phyloP scores from a whole-genome alignment of 1,139 yeast genomes.

The Yamadazyma songkhlaensis region DNA sequence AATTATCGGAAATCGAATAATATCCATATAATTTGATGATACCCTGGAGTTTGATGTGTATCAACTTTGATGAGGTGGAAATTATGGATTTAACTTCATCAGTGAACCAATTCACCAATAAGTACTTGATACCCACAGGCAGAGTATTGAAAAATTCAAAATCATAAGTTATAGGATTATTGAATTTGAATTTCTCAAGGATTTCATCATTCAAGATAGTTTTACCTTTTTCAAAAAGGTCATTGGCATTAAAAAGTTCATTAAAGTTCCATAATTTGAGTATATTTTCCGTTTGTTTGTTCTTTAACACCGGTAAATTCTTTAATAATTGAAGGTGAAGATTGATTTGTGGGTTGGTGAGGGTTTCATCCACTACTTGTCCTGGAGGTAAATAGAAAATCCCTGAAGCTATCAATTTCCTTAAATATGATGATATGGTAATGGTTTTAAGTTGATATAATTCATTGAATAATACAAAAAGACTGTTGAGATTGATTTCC shows the following conservation, averaged over 20 bases:
- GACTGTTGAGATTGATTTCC: conserved; percentile 22
- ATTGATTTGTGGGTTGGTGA: conserved; percentile 25
- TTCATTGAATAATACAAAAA: conserved; percentile 56
- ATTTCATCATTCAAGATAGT: conserved; percentile 22
- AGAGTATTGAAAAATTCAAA: conserved; percentile 16
- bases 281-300: conserved; percentile 51
- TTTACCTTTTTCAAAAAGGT: conserved; percentile 29
- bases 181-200: conserved; percentile 21
- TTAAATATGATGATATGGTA: conserved; percentile 63
- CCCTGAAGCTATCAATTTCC: conserved; percentile 83
- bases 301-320: conserved; percentile 53
- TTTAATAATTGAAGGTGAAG: conserved; percentile 50
- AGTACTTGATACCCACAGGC: conserved; percentile 40
- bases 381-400: conserved; percentile 53
- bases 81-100: conserved; percentile 33
- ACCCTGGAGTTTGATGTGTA: conserved; percentile 35
- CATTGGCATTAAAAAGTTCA: conserved; percentile 30
- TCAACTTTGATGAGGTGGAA: conserved; percentile 30
- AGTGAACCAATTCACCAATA: conserved; percentile 44
- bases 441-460: conserved; percentile 50
- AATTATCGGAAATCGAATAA: conserved; percentile 30
- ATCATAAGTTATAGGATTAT: conserved; percentile 10
- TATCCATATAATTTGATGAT: conserved; percentile 33
- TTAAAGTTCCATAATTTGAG: conserved; percentile 36
- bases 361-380: conserved; percentile 9